Percentiles rank a stretch among this genome's conserved stretches.
Evolutionary conservation across 164 flowering plant genomes (phyloP).

Genomic region (Tetrastigma voinierianum): DNA sequence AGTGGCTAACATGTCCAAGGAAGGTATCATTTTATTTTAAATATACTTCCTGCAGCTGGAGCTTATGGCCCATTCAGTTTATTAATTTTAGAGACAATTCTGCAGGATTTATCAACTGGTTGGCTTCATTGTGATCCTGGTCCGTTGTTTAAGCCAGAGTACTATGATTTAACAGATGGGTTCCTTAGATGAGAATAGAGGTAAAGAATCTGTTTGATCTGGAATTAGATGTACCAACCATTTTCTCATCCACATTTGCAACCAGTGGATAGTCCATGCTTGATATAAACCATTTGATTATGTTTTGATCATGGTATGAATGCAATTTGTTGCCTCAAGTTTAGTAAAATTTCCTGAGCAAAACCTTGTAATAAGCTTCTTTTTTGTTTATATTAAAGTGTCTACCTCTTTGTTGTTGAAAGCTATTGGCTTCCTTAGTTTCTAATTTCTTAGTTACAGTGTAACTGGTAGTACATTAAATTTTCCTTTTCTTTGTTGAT

Average conservation of each 20-base stretch:
- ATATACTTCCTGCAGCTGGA: constrained; percentile 20
- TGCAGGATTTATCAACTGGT: constrained; percentile 88
- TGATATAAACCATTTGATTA: not conserved
- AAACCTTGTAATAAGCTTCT: not conserved
- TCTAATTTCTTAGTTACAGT: not conserved
- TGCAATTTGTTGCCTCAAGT: no score
- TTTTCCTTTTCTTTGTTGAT: not conserved
- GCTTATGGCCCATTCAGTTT: not conserved
- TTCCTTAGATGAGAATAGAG: constrained; percentile 65
- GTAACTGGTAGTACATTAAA: not conserved
- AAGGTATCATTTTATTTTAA: constrained; percentile 58
- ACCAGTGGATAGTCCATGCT: not conserved
- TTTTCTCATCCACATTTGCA: no score
- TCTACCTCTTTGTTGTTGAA: no score
- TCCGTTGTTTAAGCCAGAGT: constrained; percentile 76
- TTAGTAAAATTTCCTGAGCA: not conserved
- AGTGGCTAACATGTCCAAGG: constrained; percentile 96
- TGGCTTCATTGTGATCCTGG: constrained; percentile 99
- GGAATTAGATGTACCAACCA: not conserved
- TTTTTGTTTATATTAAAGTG: not conserved
- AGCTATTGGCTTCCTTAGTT: no score
- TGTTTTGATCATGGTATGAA: not conserved
- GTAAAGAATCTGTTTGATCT: constrained; percentile 1
- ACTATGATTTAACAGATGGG: constrained; percentile 52
- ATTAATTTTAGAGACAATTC: constrained; percentile 4